Evolutionary conservation across 768 basidiomycete species (phyloP).

Genomic region (Trametes coccinea): DNA sequence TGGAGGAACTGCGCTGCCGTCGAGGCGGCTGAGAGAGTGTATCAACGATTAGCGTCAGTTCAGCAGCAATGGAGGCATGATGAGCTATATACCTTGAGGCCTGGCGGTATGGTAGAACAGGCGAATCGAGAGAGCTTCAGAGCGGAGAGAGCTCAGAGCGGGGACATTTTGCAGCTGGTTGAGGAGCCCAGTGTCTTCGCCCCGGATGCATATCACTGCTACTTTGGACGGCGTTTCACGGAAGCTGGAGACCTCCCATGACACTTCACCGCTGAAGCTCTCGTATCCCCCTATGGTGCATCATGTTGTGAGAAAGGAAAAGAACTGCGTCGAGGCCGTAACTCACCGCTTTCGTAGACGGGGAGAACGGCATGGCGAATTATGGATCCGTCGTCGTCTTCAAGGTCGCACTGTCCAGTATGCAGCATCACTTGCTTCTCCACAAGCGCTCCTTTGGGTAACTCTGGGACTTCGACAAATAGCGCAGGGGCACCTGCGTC

Average conservation of each 20-base stretch:
- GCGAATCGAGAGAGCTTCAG: constrained; percentile 43
- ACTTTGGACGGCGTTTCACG: constrained; percentile 42
- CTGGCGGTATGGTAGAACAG: constrained; percentile 44
- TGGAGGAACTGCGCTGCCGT: constrained; percentile 34
- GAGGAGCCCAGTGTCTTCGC: neutral
- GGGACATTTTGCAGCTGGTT: constrained; percentile 14
- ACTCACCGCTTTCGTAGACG: constrained; percentile 42
- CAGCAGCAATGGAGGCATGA: neutral
- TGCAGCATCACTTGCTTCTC: constrained; percentile 79
- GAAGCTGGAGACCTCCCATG: constrained; percentile 54
- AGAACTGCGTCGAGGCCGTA: neutral
- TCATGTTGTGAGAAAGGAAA: neutral
- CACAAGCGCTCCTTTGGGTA: constrained; percentile 71
- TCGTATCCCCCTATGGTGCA: constrained; percentile 4
- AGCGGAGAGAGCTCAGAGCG: constrained; percentile 22
- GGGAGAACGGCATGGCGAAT: constrained; percentile 39
- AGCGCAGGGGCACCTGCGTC: constrained; percentile 42
- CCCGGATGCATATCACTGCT: constrained; percentile 37
- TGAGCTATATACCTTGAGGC: constrained; percentile 29
- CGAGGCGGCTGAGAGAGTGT: constrained; percentile 23
- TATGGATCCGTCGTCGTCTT: constrained; percentile 50
- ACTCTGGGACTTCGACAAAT: constrained; percentile 58
- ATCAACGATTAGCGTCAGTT: neutral
- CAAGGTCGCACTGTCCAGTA: constrained; percentile 55
- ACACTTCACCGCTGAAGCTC: constrained; percentile 26